These are phyloP conservation scores for Cutaneotrichosporon cyanovorans DNA, from an alignment of 1,284 basidiomycete genomes.

Conservation along the genomic window DNA sequence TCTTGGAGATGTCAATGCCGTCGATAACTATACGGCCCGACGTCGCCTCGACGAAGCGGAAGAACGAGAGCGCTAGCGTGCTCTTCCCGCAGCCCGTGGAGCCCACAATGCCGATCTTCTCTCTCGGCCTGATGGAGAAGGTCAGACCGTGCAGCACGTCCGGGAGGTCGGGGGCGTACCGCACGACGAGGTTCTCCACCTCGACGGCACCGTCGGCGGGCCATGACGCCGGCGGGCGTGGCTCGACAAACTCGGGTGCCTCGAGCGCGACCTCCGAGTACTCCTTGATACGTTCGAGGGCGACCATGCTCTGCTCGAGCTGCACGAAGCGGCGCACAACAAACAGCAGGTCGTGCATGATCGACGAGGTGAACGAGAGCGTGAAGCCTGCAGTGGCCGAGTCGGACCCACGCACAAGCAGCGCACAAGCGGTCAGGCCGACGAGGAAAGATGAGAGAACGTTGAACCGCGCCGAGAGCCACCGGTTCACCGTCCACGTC, in stretches of 20 bases:
- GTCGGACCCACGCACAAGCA: conserved; percentile 60
- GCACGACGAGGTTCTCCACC: conserved; percentile 72
- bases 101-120: conserved; percentile 73
- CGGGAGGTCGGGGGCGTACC: conserved; percentile 73
- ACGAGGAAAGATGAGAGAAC: conserved; percentile 65
- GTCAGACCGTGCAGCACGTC: conserved; percentile 74
- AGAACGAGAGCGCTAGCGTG: conserved; percentile 85
- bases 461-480: conserved; percentile 60
- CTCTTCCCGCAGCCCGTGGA: conserved; percentile 69
- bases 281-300: conserved; percentile 68
- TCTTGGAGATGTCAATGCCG: conserved; percentile 68
- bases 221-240: conserved; percentile 75
- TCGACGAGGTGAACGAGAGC: conserved; percentile 68
- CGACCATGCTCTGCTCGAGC: conserved; percentile 88
- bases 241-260: conserved; percentile 72
- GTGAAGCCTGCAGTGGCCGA: conserved; percentile 75
- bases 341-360: conserved; percentile 61
- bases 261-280: conserved; percentile 74
- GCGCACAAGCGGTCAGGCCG: conserved; percentile 62
- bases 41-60: conserved; percentile 87
- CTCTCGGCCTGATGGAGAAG: conserved; percentile 66
- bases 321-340: conserved; percentile 63
- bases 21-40: conserved; percentile 78
- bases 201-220: conserved; percentile 66
- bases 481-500: conserved; percentile 59